Conservation (phyloP, 345 rosid genomes). For the Eucalyptus camaldulensis region DNA sequence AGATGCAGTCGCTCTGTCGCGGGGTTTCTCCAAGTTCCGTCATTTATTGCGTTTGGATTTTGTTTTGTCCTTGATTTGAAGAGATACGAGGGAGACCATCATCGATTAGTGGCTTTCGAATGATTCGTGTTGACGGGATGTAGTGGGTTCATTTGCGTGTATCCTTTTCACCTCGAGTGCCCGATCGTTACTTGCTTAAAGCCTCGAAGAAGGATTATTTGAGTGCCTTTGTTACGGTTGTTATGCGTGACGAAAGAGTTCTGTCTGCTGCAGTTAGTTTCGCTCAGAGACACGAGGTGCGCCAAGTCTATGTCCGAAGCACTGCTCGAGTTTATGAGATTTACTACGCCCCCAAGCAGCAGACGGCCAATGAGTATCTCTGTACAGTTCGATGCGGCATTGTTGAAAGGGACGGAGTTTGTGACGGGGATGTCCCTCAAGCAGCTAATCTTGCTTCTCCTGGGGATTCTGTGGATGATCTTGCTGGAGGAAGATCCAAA, state of each 20-base stretch:
- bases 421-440: slow-evolving; percentile 7
- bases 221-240: neutral
- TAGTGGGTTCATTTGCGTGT: neutral
- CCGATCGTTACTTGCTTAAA: neutral
- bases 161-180: neutral
- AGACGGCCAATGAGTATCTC: slow-evolving; percentile 41
- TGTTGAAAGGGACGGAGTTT: slow-evolving; percentile 36
- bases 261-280: slow-evolving; percentile 43
- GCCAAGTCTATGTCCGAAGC: slow-evolving; percentile 77
- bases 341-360: slow-evolving; percentile 31
- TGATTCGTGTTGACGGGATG: neutral
- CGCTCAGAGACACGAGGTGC: slow-evolving; percentile 38
- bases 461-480: slow-evolving; percentile 2
- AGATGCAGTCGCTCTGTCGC: too few species aligned
- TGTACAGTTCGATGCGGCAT: slow-evolving; percentile 77
- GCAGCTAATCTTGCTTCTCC: slow-evolving; percentile 8
- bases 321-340: slow-evolving; percentile 79
- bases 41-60: too few species aligned
- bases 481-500: slow-evolving; percentile 6
- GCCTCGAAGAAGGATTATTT: neutral
- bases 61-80: neutral
- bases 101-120: neutral
- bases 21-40: too few species aligned
- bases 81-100: neutral
- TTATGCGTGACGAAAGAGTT: neutral